Conservation (phyloP, 2,329 filamentous ascomycete genomes). For the Cordyceps farinosa region DNA sequence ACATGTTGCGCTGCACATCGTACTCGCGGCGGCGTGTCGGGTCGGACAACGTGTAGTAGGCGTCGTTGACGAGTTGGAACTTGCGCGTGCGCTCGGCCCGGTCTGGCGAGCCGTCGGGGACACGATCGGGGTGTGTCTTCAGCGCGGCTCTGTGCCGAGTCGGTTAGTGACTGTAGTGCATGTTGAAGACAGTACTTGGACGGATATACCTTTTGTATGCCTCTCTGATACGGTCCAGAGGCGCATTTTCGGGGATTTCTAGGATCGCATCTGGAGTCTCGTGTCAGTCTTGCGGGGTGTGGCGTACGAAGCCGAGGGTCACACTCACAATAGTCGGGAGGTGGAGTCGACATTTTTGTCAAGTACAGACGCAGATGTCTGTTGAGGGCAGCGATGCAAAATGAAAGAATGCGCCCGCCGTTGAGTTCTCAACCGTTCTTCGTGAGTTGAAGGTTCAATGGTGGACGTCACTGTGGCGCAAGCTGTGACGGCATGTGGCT, state of each 20-base stretch:
- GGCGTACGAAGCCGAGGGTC: not conserved
- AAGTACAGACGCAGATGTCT: not conserved
- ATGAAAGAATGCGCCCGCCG: not conserved
- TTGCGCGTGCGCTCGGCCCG: slow-evolving; percentile 75
- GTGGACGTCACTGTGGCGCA: slow-evolving; percentile 18
- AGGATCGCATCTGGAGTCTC: slow-evolving; percentile 59
- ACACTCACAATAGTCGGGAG: slow-evolving; percentile 51
- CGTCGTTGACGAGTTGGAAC: slow-evolving; percentile 90
- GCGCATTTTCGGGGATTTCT: slow-evolving; percentile 65
- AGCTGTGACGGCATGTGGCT: slow-evolving; percentile 9
- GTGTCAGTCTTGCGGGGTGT: slow-evolving; percentile 8
- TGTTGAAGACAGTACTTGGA: not conserved
- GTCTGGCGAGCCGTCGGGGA: slow-evolving; percentile 78
- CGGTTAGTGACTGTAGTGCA: slow-evolving; percentile 19
- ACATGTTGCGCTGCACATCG: slow-evolving; percentile 58
- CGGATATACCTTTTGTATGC: slow-evolving; percentile 72
- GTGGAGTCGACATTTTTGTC: slow-evolving; percentile 31
- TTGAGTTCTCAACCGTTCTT: not conserved
- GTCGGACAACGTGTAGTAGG: slow-evolving; percentile 89
- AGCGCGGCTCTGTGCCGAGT: slow-evolving; percentile 67
- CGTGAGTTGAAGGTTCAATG: not conserved
- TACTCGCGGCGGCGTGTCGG: slow-evolving; percentile 74
- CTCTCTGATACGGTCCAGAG: slow-evolving; percentile 74
- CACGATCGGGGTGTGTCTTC: slow-evolving; percentile 90
- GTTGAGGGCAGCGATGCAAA: not conserved